Conservation (phyloP, 2,329 filamentous ascomycete genomes). For the Fusarium sp. region DNA sequence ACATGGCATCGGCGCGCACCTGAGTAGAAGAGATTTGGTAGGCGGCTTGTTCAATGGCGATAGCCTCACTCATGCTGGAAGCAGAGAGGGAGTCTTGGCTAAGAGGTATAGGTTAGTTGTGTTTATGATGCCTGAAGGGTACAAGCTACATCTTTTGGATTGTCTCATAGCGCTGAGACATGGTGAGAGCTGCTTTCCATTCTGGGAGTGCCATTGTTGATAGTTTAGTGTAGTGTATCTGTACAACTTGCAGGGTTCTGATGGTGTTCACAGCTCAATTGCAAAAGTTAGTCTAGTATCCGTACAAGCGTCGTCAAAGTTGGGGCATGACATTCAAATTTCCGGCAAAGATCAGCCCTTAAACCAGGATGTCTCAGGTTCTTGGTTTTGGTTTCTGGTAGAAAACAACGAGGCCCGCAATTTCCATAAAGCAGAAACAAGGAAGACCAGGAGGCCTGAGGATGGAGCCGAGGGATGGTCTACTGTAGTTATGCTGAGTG, state of each 20-base stretch:
- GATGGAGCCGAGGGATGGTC: constrained; percentile 3
- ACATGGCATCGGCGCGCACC: constrained; percentile 57
- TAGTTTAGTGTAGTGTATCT: constrained; percentile 2
- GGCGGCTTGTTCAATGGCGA: constrained; percentile 72
- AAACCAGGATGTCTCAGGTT: constrained; percentile 26
- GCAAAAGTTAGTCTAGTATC: neutral
- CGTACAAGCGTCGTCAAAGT: constrained; percentile 8
- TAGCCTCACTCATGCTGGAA: constrained; percentile 61
- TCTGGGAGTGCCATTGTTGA: constrained; percentile 38
- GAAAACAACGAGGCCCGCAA: constrained; percentile 22
- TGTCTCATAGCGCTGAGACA: constrained; percentile 70
- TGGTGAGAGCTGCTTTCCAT: constrained; percentile 67
- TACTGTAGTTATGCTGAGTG: neutral
- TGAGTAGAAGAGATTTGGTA: constrained; percentile 68
- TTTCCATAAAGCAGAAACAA: constrained; percentile 40
- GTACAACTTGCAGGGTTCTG: neutral
- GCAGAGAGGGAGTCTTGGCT: constrained; percentile 50
- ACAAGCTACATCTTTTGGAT: constrained; percentile 63
- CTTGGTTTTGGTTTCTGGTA: constrained; percentile 6
- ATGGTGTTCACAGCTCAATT: constrained; percentile 19
- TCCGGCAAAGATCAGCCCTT: constrained; percentile 27
- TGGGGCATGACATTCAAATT: constrained; percentile 11
- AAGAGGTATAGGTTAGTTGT: constrained; percentile 18
- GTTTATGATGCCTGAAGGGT: neutral
- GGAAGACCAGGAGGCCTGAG: constrained; percentile 21